Evolutionary conservation across 164 flowering plant genomes (phyloP).

Genomic region (Piper betle): DNA sequence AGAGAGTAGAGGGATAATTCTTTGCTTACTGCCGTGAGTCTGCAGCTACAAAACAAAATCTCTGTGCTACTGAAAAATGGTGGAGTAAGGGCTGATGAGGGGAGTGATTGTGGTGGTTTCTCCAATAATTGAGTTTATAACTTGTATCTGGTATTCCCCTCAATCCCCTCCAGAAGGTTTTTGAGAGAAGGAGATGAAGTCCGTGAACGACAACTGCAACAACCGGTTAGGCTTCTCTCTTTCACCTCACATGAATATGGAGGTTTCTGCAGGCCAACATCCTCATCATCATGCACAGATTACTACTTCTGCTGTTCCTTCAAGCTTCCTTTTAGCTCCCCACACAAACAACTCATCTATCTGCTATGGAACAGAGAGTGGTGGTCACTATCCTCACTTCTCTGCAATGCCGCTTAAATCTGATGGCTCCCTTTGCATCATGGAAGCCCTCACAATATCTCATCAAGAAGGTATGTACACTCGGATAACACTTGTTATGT

Average conservation of each 20-base stretch:
- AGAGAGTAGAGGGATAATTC: not conserved
- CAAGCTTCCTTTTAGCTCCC: slow-evolving; percentile 32
- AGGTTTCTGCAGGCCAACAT: slow-evolving; percentile 31
- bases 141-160: slow-evolving; percentile 12
- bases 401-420: slow-evolving; percentile 78
- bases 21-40: not conserved
- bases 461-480: slow-evolving; percentile 38
- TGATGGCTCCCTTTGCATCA: slow-evolving; percentile 85
- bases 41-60: not conserved
- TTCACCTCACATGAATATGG: slow-evolving; percentile 66
- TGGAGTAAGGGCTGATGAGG: slow-evolving; percentile 6
- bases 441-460: slow-evolving; percentile 60
- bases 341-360: slow-evolving; percentile 24
- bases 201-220: slow-evolving; percentile 31
- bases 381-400: slow-evolving; percentile 30
- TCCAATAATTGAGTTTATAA: slow-evolving; percentile 48
- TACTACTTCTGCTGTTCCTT: not conserved
- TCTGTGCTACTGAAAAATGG: not conserved
- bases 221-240: slow-evolving; percentile 91
- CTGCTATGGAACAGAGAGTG: slow-evolving; percentile 29
- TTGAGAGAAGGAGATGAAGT: slow-evolving; percentile 38
- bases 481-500: not conserved
- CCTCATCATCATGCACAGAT: slow-evolving; percentile 14
- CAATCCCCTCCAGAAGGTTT: not conserved
- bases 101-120: slow-evolving; percentile 33